phyloP scores from a whole-genome alignment of 306 rosid species.

The Mimosa bimucronata region DNA sequence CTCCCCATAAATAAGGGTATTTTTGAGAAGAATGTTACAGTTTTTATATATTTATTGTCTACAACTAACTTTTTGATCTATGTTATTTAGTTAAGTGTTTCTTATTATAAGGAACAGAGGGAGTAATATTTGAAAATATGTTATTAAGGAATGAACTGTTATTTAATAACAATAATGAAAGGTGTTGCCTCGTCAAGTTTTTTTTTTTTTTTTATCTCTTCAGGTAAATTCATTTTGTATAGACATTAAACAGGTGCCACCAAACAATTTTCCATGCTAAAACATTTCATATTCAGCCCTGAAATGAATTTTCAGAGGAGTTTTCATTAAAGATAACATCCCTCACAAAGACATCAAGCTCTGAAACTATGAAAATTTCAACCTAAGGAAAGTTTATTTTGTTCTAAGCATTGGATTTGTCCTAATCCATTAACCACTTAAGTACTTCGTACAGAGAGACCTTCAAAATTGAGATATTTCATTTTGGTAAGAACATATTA shows the following conservation, averaged over 20 bases:
- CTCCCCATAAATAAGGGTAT: no score
- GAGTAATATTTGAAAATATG: not conserved
- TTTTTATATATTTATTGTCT: no score
- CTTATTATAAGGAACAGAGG: no score
- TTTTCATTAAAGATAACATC: not conserved
- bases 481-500: not conserved
- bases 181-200: not conserved
- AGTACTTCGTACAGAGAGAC: not conserved
- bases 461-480: constrained; percentile 8
- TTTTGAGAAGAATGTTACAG: no score
- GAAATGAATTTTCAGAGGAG: not conserved
- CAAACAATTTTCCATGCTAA: not conserved
- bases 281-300: not conserved
- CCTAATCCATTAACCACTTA: not conserved
- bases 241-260: not conserved
- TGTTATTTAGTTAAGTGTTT: no score
- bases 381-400: constrained; percentile 6
- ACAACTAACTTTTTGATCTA: no score
- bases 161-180: not conserved
- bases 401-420: not conserved
- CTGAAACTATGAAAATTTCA: not conserved
- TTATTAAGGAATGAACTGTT: not conserved
- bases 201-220: not conserved
- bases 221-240: constrained; percentile 1
- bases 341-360: constrained; percentile 13